A percentile compares a stretch with the other conserved stretches of the same genome.
phyloP scores from a whole-genome alignment of 2,329 filamentous ascomycete species.

The Rhexocercosporidium sp. region DNA sequence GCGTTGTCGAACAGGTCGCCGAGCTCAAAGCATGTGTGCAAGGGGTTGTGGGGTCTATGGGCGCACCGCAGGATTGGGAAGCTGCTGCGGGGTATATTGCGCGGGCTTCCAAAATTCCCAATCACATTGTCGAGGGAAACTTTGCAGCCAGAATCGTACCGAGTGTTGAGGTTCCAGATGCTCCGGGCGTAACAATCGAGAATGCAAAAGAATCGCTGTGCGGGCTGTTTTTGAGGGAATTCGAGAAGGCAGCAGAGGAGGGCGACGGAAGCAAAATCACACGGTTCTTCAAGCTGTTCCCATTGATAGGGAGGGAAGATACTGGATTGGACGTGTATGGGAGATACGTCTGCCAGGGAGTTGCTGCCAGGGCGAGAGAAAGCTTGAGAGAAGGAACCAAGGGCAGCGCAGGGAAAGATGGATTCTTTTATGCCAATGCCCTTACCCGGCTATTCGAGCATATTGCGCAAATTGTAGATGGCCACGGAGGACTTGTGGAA shows the following conservation, averaged over 20 bases:
- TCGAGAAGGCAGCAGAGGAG: constrained; percentile 87
- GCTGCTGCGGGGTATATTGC: constrained; percentile 89
- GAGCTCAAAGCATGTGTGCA: constrained; percentile 97
- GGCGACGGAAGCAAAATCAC: constrained; percentile 90
- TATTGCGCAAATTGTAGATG: constrained; percentile 94
- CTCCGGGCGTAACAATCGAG: constrained; percentile 85
- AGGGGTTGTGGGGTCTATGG: constrained; percentile 95
- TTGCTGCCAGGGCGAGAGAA: constrained; percentile 80
- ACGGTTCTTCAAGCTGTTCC: constrained; percentile 97
- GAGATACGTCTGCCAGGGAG: constrained; percentile 92
- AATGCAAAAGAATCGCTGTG: constrained; percentile 89
- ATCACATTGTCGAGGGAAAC: constrained; percentile 77
- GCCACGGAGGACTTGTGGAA: constrained; percentile 88
- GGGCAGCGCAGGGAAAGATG: constrained; percentile 68
- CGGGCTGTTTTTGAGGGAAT: constrained; percentile 88
- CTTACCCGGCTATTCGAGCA: constrained; percentile 95
- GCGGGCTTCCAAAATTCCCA: constrained; percentile 80
- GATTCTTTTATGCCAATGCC: constrained; percentile 89
- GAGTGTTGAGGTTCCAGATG: constrained; percentile 92
- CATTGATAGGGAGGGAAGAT: constrained; percentile 86
- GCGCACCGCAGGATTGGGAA: constrained; percentile 97
- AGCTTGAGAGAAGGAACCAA: constrained; percentile 75
- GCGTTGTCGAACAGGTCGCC: constrained; percentile 93
- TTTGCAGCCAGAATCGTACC: constrained; percentile 95
- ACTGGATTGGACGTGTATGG: constrained; percentile 95